Conservation (phyloP, 2,329 filamentous ascomycete species). For the Colletotrichum trifolii region DNA sequence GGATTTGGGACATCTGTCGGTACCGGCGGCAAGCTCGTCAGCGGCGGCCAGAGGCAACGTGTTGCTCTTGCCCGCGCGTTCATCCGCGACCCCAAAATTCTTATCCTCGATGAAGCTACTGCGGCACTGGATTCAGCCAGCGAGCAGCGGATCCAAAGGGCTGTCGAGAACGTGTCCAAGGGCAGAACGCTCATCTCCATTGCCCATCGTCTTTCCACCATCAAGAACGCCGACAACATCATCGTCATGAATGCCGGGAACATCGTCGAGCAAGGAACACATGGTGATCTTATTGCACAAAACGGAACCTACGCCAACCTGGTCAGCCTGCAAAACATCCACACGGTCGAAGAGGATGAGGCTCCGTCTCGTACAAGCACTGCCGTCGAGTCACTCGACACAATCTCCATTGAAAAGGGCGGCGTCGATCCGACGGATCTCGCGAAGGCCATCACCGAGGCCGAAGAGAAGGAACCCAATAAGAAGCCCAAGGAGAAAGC, state of each 20-base stretch:
- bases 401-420: conserved; percentile 45
- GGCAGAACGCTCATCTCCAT: conserved; percentile 74
- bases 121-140: conserved; percentile 58
- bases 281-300: conserved; percentile 64
- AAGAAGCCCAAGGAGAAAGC: conserved; percentile 46
- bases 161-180: conserved; percentile 55
- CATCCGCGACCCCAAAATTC: conserved; percentile 67
- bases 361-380: conserved; percentile 46
- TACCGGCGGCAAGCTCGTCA: conserved; percentile 63
- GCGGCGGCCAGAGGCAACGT: conserved; percentile 71
- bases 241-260: conserved; percentile 70
- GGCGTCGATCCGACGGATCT: conserved; percentile 36
- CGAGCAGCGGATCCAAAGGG: conserved; percentile 61
- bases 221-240: conserved; percentile 73
- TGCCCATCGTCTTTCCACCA: conserved; percentile 70
- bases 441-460: conserved; percentile 17
- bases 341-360: conserved; percentile 45
- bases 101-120: conserved; percentile 76
- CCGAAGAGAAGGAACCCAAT: conserved; percentile 54
- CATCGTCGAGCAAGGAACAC: conserved; percentile 71
- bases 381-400: conserved; percentile 53
- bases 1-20: conserved; percentile 67
- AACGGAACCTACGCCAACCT: conserved; percentile 65
- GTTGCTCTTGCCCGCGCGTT: conserved; percentile 72
- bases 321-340: conserved; percentile 56